Base-by-base conservation (phyloP, 2,329 filamentous ascomycete genomes). In the Salinomyces thailandicus region DNA sequence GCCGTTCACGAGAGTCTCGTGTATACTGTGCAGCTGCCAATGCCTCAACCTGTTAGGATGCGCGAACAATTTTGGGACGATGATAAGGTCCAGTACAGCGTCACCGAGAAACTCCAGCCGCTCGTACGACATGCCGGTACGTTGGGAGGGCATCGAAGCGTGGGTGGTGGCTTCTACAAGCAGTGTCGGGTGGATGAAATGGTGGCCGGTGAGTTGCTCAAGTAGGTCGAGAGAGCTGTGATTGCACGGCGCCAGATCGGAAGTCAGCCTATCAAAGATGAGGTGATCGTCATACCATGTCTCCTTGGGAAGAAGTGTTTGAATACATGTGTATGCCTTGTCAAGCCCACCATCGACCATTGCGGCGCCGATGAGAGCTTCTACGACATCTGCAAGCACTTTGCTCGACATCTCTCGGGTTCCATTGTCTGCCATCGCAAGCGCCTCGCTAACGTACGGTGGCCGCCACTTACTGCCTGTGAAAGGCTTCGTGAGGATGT, bases 141-240 rank as follows among this genome's bases (percentile, higher is more conserved):
- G 31, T n/a, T 44, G 43, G 36, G 37, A 35, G 2, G 39, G 42
- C 16, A 41, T 39, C 2, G 66, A 65, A 4, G 69, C 63, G 52
- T 95, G 87, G 0, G 86, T 94, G 33, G 89, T 66, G 2, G 87
- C 82, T 61, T 95, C 84, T 0, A 81, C 52, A 1, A 95, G 68
- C 1, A 94, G 64, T 0, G 68, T 54, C 44, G 78, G 76, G 47
- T 83, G 78, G 1, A 45, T 60, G 57, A 43, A 43, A 11, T 53
- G 64, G 55, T 94, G 83, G 0, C 78, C 82, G 5, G 93, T 60
- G 1, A 93, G 58, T 3, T 58, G 45, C 52, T 93, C 79, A 0
- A 89, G 58, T 0, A 64, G 64, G 3, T 52, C 46, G 16, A 77
- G 58, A 60, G 36, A 2, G 65, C 61, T 0, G 31, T 1, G 58